These are phyloP conservation scores for Firmiana major DNA, from an alignment of 345 rosid species.

Conservation along the genomic window DNA sequence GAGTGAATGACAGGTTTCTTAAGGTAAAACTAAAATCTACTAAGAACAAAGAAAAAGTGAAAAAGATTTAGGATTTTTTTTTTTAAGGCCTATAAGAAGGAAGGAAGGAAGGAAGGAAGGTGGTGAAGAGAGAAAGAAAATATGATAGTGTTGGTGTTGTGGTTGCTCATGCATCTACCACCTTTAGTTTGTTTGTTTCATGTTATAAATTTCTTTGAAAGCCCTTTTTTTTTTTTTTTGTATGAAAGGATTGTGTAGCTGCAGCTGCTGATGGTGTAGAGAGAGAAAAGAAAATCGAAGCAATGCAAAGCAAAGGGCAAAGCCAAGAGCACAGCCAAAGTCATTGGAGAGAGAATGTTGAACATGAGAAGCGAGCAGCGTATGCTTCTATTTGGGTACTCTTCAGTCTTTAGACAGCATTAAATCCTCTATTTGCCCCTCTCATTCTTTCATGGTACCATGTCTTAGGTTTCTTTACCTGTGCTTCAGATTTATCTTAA, in stretches of 20 bases:
- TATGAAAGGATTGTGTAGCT: slow-evolving; percentile 18
- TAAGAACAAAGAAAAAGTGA: not conserved
- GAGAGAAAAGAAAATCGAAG: not conserved
- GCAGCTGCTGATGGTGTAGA: not conserved
- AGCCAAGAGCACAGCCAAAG: slow-evolving; percentile 4
- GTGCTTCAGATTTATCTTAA: slow-evolving; percentile 14
- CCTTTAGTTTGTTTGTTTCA: slow-evolving; percentile 40
- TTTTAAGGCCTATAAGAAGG: not conserved
- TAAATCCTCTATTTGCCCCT: slow-evolving; percentile 39
- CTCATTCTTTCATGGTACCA: not conserved
- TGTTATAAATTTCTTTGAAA: not conserved
- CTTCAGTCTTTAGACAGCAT: not conserved
- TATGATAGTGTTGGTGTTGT: slow-evolving; percentile 15
- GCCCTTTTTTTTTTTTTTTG: slow-evolving; percentile 2
- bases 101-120: slow-evolving; percentile 18
- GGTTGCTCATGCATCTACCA: slow-evolving; percentile 82
- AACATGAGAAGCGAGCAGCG: slow-evolving; percentile 15
- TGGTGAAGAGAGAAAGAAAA: slow-evolving; percentile 19
- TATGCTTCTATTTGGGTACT: slow-evolving; percentile 16
- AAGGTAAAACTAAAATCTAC: slow-evolving; percentile 19
- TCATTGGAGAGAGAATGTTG: slow-evolving; percentile 11
- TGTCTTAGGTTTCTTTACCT: not conserved
- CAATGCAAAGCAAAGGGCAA: not conserved
- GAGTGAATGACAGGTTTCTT: slow-evolving; percentile 6
- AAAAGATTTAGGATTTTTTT: slow-evolving; percentile 6